Evolutionary conservation across 2,329 filamentous ascomycete genomes (phyloP).

Genomic region (Aspergillus sp.): DNA sequence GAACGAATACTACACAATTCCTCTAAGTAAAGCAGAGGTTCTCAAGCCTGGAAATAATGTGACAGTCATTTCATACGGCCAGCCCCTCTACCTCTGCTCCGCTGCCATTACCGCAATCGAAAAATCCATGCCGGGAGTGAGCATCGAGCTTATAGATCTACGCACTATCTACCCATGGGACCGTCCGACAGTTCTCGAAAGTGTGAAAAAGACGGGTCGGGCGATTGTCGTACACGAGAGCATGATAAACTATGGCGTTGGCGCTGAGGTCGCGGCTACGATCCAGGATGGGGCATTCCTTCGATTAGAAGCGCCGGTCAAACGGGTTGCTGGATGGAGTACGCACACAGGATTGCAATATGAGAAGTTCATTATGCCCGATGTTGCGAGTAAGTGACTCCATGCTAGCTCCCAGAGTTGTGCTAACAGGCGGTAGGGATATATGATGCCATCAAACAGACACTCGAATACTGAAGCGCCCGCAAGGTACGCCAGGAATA

Average conservation of each 20-base stretch:
- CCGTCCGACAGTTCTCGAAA: slow-evolving; percentile 68
- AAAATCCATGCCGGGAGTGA: slow-evolving; percentile 63
- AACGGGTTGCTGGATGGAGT: slow-evolving; percentile 81
- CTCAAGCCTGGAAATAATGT: slow-evolving; percentile 72
- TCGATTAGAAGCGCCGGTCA: slow-evolving; percentile 75
- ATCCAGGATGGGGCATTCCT: slow-evolving; percentile 85
- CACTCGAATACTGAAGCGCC: slow-evolving; percentile 53
- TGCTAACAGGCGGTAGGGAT: slow-evolving; percentile 46
- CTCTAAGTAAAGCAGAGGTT: slow-evolving; percentile 77
- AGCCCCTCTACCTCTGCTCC: slow-evolving; percentile 77
- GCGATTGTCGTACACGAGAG: slow-evolving; percentile 87
- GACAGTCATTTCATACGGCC: slow-evolving; percentile 82
- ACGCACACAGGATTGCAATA: slow-evolving; percentile 73
- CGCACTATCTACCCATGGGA: slow-evolving; percentile 92
- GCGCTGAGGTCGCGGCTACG: slow-evolving; percentile 80
- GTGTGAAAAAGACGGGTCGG: slow-evolving; percentile 78
- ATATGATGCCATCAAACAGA: slow-evolving; percentile 63
- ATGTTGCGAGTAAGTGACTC: slow-evolving; percentile 69
- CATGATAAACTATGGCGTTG: slow-evolving; percentile 83
- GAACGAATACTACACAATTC: slow-evolving; percentile 69
- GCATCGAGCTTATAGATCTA: slow-evolving; percentile 78
- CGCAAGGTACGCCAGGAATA: background rate
- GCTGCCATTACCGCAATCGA: slow-evolving; percentile 69
- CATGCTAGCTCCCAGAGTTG: slow-evolving; percentile 2
- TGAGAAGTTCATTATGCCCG: slow-evolving; percentile 75